These are phyloP conservation scores for Cicer arietinum DNA, from an alignment of 306 rosid genomes.

Conservation along the genomic window DNA sequence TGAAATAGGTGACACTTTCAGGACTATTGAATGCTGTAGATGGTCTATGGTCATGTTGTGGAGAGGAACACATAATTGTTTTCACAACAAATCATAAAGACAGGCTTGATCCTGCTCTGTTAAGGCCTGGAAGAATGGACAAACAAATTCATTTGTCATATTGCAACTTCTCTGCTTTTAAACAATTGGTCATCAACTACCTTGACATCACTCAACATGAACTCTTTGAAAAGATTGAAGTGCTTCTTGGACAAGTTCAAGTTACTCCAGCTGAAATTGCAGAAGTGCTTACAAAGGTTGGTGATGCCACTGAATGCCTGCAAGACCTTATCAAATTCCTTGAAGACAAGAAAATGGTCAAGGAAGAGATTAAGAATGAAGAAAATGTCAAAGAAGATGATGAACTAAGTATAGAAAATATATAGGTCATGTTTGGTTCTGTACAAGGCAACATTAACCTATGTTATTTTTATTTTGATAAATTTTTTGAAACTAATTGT, in stretches of 20 bases:
- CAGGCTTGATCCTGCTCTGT: constrained; percentile 56
- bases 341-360: neutral
- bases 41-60: constrained; percentile 59
- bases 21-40: constrained; percentile 55
- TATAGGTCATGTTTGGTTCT: too few species aligned
- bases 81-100: constrained; percentile 60
- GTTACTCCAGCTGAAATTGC: constrained; percentile 61
- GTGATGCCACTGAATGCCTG: constrained; percentile 20
- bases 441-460: too few species aligned
- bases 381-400: neutral
- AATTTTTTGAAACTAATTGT: too few species aligned
- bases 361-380: constrained; percentile 8
- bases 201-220: constrained; percentile 45
- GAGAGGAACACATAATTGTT: constrained; percentile 54
- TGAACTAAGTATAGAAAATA: neutral
- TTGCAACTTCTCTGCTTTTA: constrained; percentile 50
- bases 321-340: constrained; percentile 46
- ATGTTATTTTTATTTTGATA: too few species aligned
- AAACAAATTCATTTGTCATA: constrained; percentile 52
- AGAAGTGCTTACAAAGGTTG: constrained; percentile 51
- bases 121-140: constrained; percentile 69
- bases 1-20: constrained; percentile 53
- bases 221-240: constrained; percentile 52
- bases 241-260: constrained; percentile 45
- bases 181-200: constrained; percentile 40